Conservation (phyloP, 768 basidiomycete genomes). For the Phaeotremella skinneri region DNA sequence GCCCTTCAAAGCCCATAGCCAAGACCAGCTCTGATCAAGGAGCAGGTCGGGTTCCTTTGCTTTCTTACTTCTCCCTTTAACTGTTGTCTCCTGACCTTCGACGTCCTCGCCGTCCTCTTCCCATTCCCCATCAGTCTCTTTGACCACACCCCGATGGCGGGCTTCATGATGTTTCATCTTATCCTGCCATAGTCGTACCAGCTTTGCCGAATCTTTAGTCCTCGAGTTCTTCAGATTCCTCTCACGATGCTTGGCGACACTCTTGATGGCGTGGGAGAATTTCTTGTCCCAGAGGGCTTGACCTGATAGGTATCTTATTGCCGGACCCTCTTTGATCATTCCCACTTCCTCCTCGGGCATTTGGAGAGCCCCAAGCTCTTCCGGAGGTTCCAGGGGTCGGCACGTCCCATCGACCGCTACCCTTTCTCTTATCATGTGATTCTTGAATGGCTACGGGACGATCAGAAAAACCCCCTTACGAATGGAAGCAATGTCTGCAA, state of each 20-base stretch:
- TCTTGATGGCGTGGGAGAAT: slow-evolving; percentile 37
- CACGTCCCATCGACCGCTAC: slow-evolving; percentile 77
- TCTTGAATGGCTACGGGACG: slow-evolving; percentile 50
- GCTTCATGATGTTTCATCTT: slow-evolving; percentile 59
- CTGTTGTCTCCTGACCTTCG: slow-evolving; percentile 22
- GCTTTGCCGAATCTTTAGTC: slow-evolving; percentile 50
- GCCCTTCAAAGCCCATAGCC: slow-evolving; percentile 80
- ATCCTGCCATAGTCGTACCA: slow-evolving; percentile 61
- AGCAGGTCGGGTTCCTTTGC: slow-evolving; percentile 53
- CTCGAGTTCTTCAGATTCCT: slow-evolving; percentile 34
- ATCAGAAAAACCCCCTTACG: neutral
- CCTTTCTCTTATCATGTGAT: slow-evolving; percentile 85
- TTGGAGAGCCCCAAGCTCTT: slow-evolving; percentile 64
- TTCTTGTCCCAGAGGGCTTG: slow-evolving; percentile 49
- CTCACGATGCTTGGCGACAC: slow-evolving; percentile 32
- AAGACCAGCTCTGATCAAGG: slow-evolving; percentile 64
- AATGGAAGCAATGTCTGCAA: neutral
- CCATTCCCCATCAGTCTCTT: slow-evolving; percentile 59
- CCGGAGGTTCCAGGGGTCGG: slow-evolving; percentile 72
- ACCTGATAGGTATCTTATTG: slow-evolving; percentile 68
- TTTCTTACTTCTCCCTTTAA: slow-evolving; percentile 26
- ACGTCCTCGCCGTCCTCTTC: slow-evolving; percentile 38
- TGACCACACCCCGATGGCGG: slow-evolving; percentile 58
- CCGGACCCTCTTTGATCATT: slow-evolving; percentile 67
- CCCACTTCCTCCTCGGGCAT: slow-evolving; percentile 69